Conservation (phyloP, 257 asterid species). For the Misopates orontium region DNA sequence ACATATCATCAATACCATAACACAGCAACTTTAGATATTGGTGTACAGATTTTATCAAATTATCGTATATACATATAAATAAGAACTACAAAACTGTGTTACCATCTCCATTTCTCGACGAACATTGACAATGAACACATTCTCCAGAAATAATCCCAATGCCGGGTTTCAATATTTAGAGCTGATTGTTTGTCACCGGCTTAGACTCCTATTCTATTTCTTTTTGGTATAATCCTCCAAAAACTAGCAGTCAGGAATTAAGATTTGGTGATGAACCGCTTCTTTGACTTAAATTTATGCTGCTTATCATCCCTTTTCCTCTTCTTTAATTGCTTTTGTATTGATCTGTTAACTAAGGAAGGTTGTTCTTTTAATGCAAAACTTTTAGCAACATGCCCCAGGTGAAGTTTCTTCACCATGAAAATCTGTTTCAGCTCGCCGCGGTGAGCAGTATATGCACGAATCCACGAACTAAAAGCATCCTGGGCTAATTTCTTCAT, state of each 20-base stretch:
- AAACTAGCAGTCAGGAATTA: constrained; percentile 25
- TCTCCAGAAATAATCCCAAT: too few relatives aligned
- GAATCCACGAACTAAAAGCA: constrained; percentile 88
- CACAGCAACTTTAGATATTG: too few relatives aligned
- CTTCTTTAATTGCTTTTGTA: constrained; percentile 71
- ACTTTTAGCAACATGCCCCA: constrained; percentile 90
- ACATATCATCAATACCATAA: too few relatives aligned
- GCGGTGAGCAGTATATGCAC: constrained; percentile 91
- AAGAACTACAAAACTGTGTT: too few relatives aligned
- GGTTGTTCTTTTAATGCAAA: constrained; percentile 92
- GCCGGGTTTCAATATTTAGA: neutral
- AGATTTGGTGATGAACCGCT: constrained; percentile 43
- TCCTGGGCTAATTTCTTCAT: constrained; percentile 60
- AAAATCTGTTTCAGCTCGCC: constrained; percentile 90
- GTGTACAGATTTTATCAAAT: too few relatives aligned
- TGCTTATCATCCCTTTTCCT: constrained; percentile 68
- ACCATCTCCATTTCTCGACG: too few relatives aligned
- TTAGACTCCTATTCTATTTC: too few relatives aligned
- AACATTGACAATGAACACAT: too few relatives aligned
- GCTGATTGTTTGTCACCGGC: neutral
- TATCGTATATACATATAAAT: too few relatives aligned
- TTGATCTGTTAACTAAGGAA: constrained; percentile 69
- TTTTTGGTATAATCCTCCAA: neutral
- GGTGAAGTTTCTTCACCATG: constrained; percentile 82
- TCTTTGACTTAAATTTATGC: constrained; percentile 44